Evolutionary conservation across 1,139 yeast species (phyloP).

Genomic region (Casaregolazyma suthepensis): DNA sequence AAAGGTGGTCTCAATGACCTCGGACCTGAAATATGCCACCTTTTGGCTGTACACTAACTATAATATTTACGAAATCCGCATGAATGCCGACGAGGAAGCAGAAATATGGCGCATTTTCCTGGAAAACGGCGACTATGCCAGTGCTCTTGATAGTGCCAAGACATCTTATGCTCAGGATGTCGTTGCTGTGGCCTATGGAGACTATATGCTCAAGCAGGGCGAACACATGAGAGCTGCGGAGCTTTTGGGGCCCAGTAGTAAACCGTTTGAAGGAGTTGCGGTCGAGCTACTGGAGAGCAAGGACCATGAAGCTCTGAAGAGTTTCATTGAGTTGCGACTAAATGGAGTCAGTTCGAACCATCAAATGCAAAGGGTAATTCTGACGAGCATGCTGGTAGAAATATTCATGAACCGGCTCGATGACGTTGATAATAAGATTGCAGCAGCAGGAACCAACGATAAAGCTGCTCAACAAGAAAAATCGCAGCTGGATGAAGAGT

Average conservation of each 20-base stretch:
- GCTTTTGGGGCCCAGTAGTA: slow-evolving; percentile 56
- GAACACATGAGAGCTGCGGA: slow-evolving; percentile 50
- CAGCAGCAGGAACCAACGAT: slow-evolving; percentile 22
- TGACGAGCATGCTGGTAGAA: slow-evolving; percentile 84
- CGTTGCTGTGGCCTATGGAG: slow-evolving; percentile 61
- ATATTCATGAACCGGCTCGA: slow-evolving; percentile 48
- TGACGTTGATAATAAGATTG: slow-evolving; percentile 39
- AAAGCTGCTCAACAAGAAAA: slow-evolving; percentile 3
- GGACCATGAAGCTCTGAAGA: slow-evolving; percentile 43
- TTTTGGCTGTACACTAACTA: slow-evolving; percentile 54
- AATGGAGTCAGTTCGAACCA: slow-evolving; percentile 34
- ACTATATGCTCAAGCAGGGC: slow-evolving; percentile 38
- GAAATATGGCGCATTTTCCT: slow-evolving; percentile 75
- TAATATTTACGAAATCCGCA: slow-evolving; percentile 54
- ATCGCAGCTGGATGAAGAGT: slow-evolving; percentile 19
- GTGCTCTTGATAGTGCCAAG: slow-evolving; percentile 50
- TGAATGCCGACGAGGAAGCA: slow-evolving; percentile 59
- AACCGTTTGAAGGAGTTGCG: slow-evolving; percentile 68
- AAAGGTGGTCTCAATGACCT: slow-evolving; percentile 48
- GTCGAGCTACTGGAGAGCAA: slow-evolving; percentile 49
- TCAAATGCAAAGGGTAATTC: slow-evolving; percentile 50
- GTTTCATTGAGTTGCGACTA: slow-evolving; percentile 54
- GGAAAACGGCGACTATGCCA: slow-evolving; percentile 55
- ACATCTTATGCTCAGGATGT: slow-evolving; percentile 45
- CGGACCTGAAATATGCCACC: slow-evolving; percentile 51